A percentile compares a stretch with the other conserved stretches of the same genome.
These are phyloP conservation scores for Globisporangium echinulatum DNA, from an alignment of 352 stramenopile genomes.

Conservation along the genomic window DNA sequence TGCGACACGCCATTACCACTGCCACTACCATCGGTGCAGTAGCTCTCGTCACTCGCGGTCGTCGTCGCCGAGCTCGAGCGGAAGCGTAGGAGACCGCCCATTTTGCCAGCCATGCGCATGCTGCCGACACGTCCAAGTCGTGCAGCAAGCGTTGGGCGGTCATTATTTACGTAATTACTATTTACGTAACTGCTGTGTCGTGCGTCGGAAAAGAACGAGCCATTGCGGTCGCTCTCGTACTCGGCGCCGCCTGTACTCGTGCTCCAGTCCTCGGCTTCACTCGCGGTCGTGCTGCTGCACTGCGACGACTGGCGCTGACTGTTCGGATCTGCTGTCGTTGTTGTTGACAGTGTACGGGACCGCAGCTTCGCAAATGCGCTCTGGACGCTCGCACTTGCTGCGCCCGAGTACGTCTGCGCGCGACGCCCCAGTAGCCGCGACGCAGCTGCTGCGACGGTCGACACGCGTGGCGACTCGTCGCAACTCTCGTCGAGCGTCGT, in stretches of 20 bases:
- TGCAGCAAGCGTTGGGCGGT: conserved; percentile 20
- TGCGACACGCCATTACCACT: conserved; percentile 14
- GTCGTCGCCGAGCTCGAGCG: conserved; percentile 49
- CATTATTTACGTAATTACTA: conserved; percentile 4
- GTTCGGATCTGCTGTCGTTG: not conserved
- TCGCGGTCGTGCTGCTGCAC: conserved; percentile 1
- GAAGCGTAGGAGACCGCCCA: conserved; percentile 27
- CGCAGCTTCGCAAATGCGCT: conserved; percentile 14
- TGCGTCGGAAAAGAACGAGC: no score
- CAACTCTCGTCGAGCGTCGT: conserved; percentile 12
- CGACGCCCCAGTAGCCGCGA: not conserved
- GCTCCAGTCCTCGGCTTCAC: conserved; percentile 21
- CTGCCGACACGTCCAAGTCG: conserved; percentile 20
- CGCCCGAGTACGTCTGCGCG: conserved; percentile 8
- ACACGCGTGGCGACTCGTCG: conserved; percentile 8
- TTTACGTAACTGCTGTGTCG: conserved; percentile 7
- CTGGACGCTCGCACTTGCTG: conserved; percentile 7
- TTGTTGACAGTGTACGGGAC: conserved; percentile 12
- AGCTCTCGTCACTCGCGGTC: conserved; percentile 44
- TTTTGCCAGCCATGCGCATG: conserved; percentile 23
- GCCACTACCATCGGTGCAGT: conserved; percentile 15
- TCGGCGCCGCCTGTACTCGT: conserved; percentile 55
- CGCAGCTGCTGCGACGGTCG: not conserved
- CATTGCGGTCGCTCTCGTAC: not conserved
- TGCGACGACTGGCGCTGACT: no score